Conservation (phyloP, 345 rosid genomes). For the Camelina neglecta region DNA sequence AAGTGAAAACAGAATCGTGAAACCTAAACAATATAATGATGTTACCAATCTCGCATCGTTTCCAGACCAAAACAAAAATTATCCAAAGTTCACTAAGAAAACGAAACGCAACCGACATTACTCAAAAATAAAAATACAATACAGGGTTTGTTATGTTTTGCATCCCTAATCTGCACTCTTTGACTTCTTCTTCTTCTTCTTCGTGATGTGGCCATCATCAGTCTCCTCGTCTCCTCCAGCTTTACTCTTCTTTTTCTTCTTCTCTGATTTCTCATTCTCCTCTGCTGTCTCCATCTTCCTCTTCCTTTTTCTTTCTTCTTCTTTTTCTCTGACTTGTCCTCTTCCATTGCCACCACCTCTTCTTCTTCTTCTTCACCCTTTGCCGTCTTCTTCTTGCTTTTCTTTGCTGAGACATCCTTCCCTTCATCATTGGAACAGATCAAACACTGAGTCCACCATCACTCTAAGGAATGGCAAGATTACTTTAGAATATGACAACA, state of each 20-base stretch:
- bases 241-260: constrained; percentile 47
- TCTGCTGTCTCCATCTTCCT: no score
- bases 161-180: constrained; percentile 41
- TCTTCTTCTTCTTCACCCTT: no score
- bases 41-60: constrained; percentile 10
- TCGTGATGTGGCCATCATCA: constrained; percentile 36
- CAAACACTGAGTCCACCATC: no score
- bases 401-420: no score
- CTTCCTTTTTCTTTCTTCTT: no score
- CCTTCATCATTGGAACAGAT: no score
- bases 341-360: no score
- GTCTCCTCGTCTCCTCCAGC: constrained; percentile 36
- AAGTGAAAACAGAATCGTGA: not conserved
- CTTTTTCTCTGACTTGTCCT: no score
- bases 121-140: constrained; percentile 22
- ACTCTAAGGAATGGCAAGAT: no score
- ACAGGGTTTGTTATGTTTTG: constrained; percentile 33
- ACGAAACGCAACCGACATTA: constrained; percentile 1
- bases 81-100: constrained; percentile 2
- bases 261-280: constrained; percentile 33
- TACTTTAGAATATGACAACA: no score
- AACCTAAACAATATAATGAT: not conserved
- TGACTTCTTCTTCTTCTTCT: constrained; percentile 46
- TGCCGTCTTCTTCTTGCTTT: no score
- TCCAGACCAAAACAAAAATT: constrained; percentile 18